Evolutionary conservation across 345 rosid genomes (phyloP).

Genomic region (Sonneratia alba): DNA sequence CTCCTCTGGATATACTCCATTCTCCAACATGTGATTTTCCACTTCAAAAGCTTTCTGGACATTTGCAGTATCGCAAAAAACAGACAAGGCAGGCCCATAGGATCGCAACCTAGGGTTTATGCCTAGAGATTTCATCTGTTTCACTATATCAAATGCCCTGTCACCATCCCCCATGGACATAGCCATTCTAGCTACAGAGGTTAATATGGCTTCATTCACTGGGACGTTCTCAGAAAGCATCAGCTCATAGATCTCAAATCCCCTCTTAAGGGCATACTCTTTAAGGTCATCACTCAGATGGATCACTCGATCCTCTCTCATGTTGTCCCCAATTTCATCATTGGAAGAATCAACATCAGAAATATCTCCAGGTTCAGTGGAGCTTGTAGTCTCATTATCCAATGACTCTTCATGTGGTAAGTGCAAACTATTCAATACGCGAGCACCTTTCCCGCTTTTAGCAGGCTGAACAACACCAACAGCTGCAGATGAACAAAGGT

Average conservation of each 20-base stretch:
- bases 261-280: slow-evolving; percentile 42
- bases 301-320: slow-evolving; percentile 16
- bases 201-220: slow-evolving; percentile 50
- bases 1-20: slow-evolving; percentile 57
- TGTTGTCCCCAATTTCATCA: neutral
- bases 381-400: neutral
- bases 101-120: slow-evolving; percentile 55
- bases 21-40: slow-evolving; percentile 54
- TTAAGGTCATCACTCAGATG: slow-evolving; percentile 36
- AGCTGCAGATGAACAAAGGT: slow-evolving; percentile 70
- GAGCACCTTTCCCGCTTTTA: slow-evolving; percentile 39
- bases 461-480: slow-evolving; percentile 53
- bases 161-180: slow-evolving; percentile 48
- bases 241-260: slow-evolving; percentile 44
- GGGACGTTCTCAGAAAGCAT: slow-evolving; percentile 40
- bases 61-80: slow-evolving; percentile 32
- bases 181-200: slow-evolving; percentile 63
- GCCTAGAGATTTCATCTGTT: slow-evolving; percentile 43
- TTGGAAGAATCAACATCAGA: slow-evolving; percentile 6
- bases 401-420: slow-evolving; percentile 11
- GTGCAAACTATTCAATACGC: slow-evolving; percentile 19
- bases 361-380: neutral
- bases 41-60: slow-evolving; percentile 44
- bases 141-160: slow-evolving; percentile 64
- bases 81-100: slow-evolving; percentile 52